Evolutionary conservation across 306 rosid species (phyloP).

Genomic region (Cajanus cajan): DNA sequence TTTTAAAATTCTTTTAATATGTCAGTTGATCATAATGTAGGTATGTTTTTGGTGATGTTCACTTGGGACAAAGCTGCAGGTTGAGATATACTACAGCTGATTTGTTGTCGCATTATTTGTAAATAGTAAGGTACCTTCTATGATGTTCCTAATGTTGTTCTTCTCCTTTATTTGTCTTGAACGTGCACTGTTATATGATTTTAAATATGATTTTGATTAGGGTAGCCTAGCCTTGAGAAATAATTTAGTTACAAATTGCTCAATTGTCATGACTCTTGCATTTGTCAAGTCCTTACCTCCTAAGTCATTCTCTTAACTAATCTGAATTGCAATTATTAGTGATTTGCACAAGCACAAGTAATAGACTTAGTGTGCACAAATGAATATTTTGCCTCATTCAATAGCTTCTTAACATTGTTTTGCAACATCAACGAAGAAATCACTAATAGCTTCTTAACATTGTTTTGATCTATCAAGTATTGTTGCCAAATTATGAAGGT

Average conservation of each 20-base stretch:
- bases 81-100: constrained; percentile 62
- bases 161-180: background rate
- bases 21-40: constrained; percentile 45
- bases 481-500: background rate
- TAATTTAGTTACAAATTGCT: background rate
- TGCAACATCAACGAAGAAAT: constrained; percentile 8
- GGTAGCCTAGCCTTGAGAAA: background rate
- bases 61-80: constrained; percentile 98
- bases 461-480: background rate
- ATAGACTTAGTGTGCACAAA: background rate
- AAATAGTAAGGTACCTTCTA: constrained; percentile 56
- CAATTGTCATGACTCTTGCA: background rate
- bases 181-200: background rate
- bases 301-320: constrained; percentile 2
- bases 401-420: background rate
- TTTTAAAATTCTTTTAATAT: background rate
- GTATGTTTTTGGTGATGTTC: constrained; percentile 96
- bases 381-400: constrained; percentile 19
- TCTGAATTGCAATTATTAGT: background rate
- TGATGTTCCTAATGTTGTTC: background rate
- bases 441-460: background rate
- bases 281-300: background rate
- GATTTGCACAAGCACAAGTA: constrained; percentile 1
- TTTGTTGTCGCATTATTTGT: constrained; percentile 62
- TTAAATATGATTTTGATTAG: background rate